A percentile compares a stretch with the other conserved stretches of the same genome.
These are phyloP conservation scores for Rhododendron griersonianum DNA, from an alignment of 148 eudicot genomes.

Conservation along the genomic window DNA sequence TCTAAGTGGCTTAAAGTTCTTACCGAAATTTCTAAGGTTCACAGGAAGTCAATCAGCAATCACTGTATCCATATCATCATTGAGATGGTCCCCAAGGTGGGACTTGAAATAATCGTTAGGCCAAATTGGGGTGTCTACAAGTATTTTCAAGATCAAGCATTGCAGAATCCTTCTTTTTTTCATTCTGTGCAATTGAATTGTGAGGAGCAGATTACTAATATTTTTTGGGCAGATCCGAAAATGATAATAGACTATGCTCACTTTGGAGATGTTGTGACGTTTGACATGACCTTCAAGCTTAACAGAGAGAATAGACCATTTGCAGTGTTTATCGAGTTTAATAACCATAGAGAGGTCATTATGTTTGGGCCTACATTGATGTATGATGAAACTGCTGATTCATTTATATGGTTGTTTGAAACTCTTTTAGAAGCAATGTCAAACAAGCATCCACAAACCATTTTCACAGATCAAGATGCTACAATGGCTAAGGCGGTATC, in stretches of 20 bases:
- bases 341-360: background rate
- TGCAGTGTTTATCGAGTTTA: background rate
- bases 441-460: background rate
- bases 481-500: background rate
- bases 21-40: no score
- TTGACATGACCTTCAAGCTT: background rate
- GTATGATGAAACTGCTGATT: background rate
- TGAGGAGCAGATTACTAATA: no score
- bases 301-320: background rate
- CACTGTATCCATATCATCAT: no score
- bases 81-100: no score
- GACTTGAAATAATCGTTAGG: no score
- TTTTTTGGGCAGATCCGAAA: background rate
- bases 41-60: no score
- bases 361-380: background rate
- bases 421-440: conserved; percentile 6
- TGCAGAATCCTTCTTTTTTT: no score
- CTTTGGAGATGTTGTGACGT: background rate
- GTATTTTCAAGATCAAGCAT: background rate
- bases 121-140: no score
- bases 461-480: conserved; percentile 5
- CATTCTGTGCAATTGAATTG: no score
- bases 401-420: background rate
- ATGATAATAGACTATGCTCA: background rate
- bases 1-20: no score